A percentile compares a stretch with the other conserved stretches of the same genome.
Conservation (phyloP, 345 rosid species). For the Angophora floribunda region DNA sequence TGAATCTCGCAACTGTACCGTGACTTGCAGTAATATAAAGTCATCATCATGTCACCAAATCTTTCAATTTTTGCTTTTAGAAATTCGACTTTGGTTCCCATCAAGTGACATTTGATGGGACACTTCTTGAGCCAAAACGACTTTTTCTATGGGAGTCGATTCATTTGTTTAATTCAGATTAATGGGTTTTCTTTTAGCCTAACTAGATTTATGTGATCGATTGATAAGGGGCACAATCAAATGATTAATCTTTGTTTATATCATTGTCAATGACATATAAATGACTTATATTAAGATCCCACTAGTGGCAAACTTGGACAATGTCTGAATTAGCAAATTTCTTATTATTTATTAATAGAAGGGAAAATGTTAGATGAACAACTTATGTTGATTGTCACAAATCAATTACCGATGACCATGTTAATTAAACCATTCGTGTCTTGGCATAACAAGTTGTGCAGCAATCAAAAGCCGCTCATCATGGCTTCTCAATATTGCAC, state of each 20-base stretch:
- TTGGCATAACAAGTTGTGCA: no score
- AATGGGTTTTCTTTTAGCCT: background rate
- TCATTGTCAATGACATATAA: background rate
- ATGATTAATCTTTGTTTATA: background rate
- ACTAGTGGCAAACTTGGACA: background rate
- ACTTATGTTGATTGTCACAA: accelerated
- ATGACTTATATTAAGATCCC: background rate
- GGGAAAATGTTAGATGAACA: background rate
- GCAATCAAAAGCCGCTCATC: background rate
- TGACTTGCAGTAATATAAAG: background rate
- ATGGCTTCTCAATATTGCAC: background rate
- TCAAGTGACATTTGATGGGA: background rate
- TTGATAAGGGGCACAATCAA: background rate
- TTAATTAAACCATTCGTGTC: background rate
- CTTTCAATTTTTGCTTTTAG: background rate
- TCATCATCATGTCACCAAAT: background rate
- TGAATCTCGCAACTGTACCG: background rate
- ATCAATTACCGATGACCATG: background rate
- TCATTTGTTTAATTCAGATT: background rate
- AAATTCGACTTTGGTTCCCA: background rate
- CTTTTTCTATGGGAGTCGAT: background rate
- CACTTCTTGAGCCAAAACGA: background rate
- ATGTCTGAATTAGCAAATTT: background rate
- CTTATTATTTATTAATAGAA: background rate
- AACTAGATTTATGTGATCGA: background rate